Evolutionary conservation across 768 basidiomycete genomes (phyloP), one percentile per base, ranked within the genome.

Genomic region (Rhizopogon roseolus): DNA sequence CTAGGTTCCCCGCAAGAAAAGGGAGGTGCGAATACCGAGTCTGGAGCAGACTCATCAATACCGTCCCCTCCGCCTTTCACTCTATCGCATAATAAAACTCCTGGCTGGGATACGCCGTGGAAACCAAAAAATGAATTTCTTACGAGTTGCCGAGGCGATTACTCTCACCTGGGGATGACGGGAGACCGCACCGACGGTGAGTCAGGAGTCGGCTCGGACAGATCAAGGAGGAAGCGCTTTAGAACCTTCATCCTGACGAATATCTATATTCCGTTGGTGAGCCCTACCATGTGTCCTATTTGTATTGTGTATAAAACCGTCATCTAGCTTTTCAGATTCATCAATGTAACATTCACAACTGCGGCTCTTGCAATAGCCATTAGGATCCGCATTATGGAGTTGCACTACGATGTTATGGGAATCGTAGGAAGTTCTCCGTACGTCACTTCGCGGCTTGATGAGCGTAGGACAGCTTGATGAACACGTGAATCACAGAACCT

Each of bases 351-450:
- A 8, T 88, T 94, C 61, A 93, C 88, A 11, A 81, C 85, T 14
- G 78, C 85, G 39, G 87, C 90, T 2, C 80, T 95, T 42, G 92
- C 80, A 3, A 74, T 94, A 42, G 93, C 92, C 1, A 82, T 92
- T 58, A 79, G 76, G 37, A 90, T 93, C 62, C 84, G 90, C 45
- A 60, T 68, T 9, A 66, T 77, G 38, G 90, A 94, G 69, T 57
- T 64, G 41, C 66, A 65, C 0, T 66, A 76, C 59, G 57, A 72
- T 48, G 72, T 81, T 22, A 77, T 79, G 73, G 93, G 93, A 22
- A 81, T 82, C 2, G 76, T 95, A 27, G 93, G 93, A 42, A 86
- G 86, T 60, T 93, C 91, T 14, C 85, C 88, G 87, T 89, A 68
- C 54, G 84, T 77, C 45, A 43, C 1, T 16, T 22, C 14, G 13